phyloP scores from a whole-genome alignment of 2,329 filamentous ascomycete species.

The Trichoderma sp. region DNA sequence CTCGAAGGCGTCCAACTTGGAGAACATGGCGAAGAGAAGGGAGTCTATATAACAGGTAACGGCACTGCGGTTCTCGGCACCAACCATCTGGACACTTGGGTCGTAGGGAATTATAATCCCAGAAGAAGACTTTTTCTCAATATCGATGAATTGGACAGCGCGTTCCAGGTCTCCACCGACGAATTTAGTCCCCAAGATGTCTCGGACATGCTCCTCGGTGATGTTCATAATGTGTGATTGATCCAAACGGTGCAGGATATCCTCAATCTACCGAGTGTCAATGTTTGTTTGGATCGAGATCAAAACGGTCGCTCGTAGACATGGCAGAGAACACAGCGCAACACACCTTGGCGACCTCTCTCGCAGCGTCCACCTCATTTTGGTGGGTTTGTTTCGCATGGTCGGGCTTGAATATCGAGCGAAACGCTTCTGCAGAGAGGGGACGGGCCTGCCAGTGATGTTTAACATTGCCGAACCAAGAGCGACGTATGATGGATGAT shows the following conservation, averaged over 20 bases:
- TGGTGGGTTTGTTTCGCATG: conserved; percentile 47
- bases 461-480: conserved; percentile 20
- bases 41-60: conserved; percentile 96
- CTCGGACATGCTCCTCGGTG: conserved; percentile 56
- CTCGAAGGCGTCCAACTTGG: conserved; percentile 84
- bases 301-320: not conserved
- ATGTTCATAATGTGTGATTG: conserved; percentile 47
- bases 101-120: conserved; percentile 76
- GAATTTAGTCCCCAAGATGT: conserved; percentile 59
- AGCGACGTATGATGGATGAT: not conserved
- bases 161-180: conserved; percentile 69
- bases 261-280: conserved; percentile 38
- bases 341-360: conserved; percentile 41
- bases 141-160: conserved; percentile 71
- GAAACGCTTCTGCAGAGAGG: conserved; percentile 56
- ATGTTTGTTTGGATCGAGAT: not conserved
- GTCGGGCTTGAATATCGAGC: conserved; percentile 63
- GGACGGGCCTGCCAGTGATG: conserved; percentile 46
- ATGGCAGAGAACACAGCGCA: not conserved
- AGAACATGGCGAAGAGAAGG: conserved; percentile 93
- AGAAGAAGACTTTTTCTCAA: conserved; percentile 78
- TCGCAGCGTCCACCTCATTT: conserved; percentile 22
- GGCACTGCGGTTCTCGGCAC: conserved; percentile 78
- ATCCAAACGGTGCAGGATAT: conserved; percentile 40
- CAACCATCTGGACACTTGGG: conserved; percentile 68